A percentile compares a stretch with the other conserved stretches of the same genome.
Conservation (phyloP, 805 yeast species). For the Wickerhamomyces mucosus region DNA sequence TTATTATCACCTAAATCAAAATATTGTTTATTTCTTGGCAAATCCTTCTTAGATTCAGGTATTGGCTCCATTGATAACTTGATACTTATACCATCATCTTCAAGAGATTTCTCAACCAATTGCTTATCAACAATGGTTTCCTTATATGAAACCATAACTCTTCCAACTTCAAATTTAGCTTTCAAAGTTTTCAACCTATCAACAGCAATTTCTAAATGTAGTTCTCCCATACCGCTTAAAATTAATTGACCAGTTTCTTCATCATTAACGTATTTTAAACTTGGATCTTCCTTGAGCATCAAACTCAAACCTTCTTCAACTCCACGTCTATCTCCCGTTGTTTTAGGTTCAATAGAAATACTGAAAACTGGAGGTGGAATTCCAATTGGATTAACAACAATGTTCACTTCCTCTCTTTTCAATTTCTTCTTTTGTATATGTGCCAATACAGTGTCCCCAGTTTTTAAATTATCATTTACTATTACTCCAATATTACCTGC, state of each 20-base stretch:
- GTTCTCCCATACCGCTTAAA: conserved; percentile 94
- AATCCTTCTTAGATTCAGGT: conserved; percentile 15
- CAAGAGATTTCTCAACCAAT: conserved; percentile 6
- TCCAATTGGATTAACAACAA: conserved; percentile 62
- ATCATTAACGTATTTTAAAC: conserved; percentile 59
- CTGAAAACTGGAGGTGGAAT: conserved; percentile 93
- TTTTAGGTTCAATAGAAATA: conserved; percentile 70
- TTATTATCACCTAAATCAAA: conserved; percentile 26
- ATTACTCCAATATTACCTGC: conserved; percentile 87
- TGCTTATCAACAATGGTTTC: conserved; percentile 39
- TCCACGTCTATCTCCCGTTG: conserved; percentile 70
- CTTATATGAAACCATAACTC: conserved; percentile 82
- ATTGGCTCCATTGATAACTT: conserved; percentile 22
- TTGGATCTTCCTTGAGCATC: conserved; percentile 84
- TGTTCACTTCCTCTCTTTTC: conserved; percentile 31
- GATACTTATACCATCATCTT: conserved; percentile 11
- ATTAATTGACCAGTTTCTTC: conserved; percentile 87
- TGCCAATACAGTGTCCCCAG: conserved; percentile 85
- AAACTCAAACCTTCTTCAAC: conserved; percentile 61
- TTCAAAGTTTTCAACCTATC: conserved; percentile 77
- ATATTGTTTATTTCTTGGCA: conserved; percentile 19
- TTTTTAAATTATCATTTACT: conserved; percentile 50
- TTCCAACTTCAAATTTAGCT: conserved; percentile 73
- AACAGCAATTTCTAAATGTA: conserved; percentile 82
- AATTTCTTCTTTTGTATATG: conserved; percentile 46